Percentiles rank a stretch among this genome's conserved stretches.
Conservation (phyloP, 768 basidiomycete genomes). For the Nidularia sp. region DNA sequence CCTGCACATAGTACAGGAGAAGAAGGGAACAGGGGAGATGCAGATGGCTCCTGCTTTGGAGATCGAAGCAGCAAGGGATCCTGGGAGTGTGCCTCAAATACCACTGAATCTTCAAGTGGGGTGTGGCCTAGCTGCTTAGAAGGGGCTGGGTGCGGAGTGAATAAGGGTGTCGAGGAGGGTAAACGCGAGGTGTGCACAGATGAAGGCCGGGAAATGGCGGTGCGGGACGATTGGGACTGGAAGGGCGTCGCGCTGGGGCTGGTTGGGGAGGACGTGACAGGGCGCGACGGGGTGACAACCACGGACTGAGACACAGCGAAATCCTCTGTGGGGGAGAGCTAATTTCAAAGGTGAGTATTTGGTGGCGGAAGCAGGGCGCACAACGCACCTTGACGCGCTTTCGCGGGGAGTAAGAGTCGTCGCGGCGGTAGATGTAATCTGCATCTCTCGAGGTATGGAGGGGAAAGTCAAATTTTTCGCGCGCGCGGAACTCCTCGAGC, state of each 20-base stretch:
- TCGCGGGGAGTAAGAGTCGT: slow-evolving; percentile 20
- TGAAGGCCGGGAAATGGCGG: no score
- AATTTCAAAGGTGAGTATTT: not conserved
- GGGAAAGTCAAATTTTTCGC: slow-evolving; percentile 3
- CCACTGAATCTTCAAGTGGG: not conserved
- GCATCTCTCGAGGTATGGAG: slow-evolving; percentile 1
- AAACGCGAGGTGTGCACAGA: not conserved
- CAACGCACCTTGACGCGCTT: slow-evolving; percentile 31
- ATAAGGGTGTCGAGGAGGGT: not conserved
- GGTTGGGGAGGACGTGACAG: no score
- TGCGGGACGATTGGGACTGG: no score
- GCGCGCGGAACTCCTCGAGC: slow-evolving; percentile 33
- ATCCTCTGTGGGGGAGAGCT: slow-evolving; percentile 4
- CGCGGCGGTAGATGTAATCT: not conserved
- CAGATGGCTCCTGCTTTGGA: not conserved
- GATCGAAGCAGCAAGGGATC: slow-evolving; percentile 8
- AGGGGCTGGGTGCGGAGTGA: not conserved
- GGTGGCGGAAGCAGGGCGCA: no score
- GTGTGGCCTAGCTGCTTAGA: not conserved
- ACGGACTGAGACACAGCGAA: slow-evolving; percentile 5
- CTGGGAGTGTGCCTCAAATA: not conserved
- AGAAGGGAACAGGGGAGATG: not conserved
- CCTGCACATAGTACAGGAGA: not conserved
- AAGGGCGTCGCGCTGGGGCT: no score
- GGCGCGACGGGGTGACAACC: not conserved